A percentile compares a stretch with the other conserved stretches of the same genome.
Evolutionary conservation across 345 rosid species (phyloP).

Genomic region (Eucalyptus guilfoylei): DNA sequence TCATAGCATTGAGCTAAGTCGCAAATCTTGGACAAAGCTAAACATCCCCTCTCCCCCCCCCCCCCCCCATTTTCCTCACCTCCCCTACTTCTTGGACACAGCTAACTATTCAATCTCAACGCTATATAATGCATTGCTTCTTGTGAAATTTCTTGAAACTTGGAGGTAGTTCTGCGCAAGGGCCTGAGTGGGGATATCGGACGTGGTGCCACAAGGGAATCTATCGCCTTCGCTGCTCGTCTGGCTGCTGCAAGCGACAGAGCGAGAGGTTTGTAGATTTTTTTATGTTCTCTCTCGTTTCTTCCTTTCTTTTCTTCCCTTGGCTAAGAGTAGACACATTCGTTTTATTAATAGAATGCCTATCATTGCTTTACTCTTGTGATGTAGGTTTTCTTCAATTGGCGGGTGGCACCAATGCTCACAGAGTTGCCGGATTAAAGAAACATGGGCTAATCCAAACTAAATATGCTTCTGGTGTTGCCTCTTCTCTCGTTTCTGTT

Average conservation of each 20-base stretch:
- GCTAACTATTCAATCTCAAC: not conserved
- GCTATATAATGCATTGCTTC: not conserved
- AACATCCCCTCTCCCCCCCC: too few relatives aligned
- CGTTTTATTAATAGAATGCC: not conserved
- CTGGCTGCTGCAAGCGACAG: constrained; percentile 29
- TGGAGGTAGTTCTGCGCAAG: not conserved
- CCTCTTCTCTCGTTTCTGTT: not conserved
- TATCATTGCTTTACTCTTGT: not conserved
- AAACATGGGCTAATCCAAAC: constrained; percentile 28
- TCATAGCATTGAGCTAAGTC: not conserved
- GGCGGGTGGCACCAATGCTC: constrained; percentile 46
- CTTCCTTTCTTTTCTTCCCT: not conserved
- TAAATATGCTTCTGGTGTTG: constrained; percentile 1
- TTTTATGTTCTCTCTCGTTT: not conserved
- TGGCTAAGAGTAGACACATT: not conserved
- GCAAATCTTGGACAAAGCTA: not conserved
- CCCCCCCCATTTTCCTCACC: too few relatives aligned
- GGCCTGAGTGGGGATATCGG: constrained; percentile 52
- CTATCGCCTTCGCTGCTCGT: constrained; percentile 32
- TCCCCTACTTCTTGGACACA: not conserved
- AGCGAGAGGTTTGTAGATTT: constrained; percentile 18
- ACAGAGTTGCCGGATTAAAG: constrained; percentile 28
- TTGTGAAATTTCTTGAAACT: not conserved
- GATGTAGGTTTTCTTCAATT: constrained; percentile 41
- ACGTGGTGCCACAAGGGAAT: constrained; percentile 42